Base-by-base conservation (phyloP, 495 filamentous ascomycete genomes). In the Xylaria intraflava region DNA sequence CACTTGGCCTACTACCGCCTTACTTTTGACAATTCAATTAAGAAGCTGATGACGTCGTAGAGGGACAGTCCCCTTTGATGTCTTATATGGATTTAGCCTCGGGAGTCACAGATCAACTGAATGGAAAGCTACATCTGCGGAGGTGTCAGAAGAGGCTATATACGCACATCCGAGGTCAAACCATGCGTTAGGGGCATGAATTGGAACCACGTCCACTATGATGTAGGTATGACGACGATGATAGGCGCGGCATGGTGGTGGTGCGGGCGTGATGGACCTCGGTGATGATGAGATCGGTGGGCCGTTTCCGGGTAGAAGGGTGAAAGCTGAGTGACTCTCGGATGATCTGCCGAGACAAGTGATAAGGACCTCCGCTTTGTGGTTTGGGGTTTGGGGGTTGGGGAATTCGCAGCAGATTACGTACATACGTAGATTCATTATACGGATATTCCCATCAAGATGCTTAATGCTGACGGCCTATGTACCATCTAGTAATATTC, bases 241-340 rank as follows among this genome's bases (percentile, higher is more conserved):
- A 38, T 44, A 44, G 41, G 19, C 10, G 26, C 20, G 20, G 20
- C 41, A 42, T 9, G 39, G 39, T 19, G 39, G 39, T 12, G 40
- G n/a, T 39, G 17, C 26, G 40, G 40, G 11, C 17, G 22, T 26
- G 20, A 46, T 12, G 39, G 35, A 14, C 49, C 41, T 54, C 56
- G 61, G 53, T 50, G 59, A 51, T 56, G 58, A 56, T 50, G 51
- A 46, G 30, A 51, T 33, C 31, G 51, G 51, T 35, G 42, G 19
- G 27, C 42, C 35, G 39, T 38, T 27, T 44, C 65, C 64, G 64
- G 64, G 36, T 64, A 59, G 64, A 65, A 62, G 62, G 62, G 61
- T 49, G 47, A 30, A 59, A 48, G 56, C 58, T 67, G 62, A 62
- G 48, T 67, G 62, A 62, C 55, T 56, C 57, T 55, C 54, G 43